Evolutionary conservation across 768 basidiomycete species (phyloP), one percentile per base, ranked within the genome.

Genomic region (Pulveroboletus frians): DNA sequence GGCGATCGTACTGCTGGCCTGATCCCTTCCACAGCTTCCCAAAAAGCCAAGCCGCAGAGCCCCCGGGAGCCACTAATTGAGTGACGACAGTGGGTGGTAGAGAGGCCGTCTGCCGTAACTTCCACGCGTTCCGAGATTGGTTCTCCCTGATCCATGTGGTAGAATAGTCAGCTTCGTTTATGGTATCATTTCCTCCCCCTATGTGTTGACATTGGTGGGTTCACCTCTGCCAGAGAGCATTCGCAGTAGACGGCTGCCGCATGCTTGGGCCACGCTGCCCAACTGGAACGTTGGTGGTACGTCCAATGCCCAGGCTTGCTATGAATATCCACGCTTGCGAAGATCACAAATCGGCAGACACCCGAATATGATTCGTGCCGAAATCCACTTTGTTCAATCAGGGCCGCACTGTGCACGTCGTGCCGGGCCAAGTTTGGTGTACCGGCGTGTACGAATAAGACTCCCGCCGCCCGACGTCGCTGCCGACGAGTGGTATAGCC

Each of bases 1-100:
- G 8, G 52, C 67, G 39, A 61, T 89, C 43, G 62, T 80, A 5
- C 58, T 87, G 13, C 59, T 66, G 42, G 74, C 59, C 11, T 77
- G 64, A 67, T 52, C 20, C 11, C 2, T 21, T 21, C 46, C 50
- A 53, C 40, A 30, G 46, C 49, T 30, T 46, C 32, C 17, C 18
- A 17, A 49, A 41, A 48, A 18, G 49, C 32, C 3, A 13, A 42
- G 23, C 39, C 23, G 32, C n/a, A 17, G 15, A 4, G 20, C 26
- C n/a, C 13, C 6, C n/a, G n/a, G n/a, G 9, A 15, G 26, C 34
- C 30, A 26, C 40, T 29, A 0, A 17, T 27, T 29, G 38, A 23
- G 39, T 36, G 26, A 10, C 32, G 15, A 18, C 54, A 20, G 27
- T 35, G 13, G 46, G 34, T 17, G 21, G 50, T 38, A 50, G 31